Evolutionary conservation across 2,329 filamentous ascomycete genomes (phyloP).

Genomic region (Phaeoacremonium minimum): DNA sequence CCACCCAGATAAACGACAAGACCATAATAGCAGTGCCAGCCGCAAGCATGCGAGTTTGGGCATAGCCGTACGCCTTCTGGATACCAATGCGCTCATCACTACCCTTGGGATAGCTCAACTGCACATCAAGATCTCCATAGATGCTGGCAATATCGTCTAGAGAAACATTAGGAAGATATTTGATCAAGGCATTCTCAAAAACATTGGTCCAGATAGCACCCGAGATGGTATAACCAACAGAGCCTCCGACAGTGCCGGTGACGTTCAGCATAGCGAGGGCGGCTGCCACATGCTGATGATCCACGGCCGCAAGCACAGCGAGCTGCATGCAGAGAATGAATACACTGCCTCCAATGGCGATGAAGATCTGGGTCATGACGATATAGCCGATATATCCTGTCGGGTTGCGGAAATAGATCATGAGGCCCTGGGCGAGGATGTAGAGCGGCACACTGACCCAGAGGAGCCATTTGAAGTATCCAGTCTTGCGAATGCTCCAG

Average conservation of each 20-base stretch:
- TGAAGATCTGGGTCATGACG: slow-evolving; percentile 36
- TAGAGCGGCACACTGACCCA: slow-evolving; percentile 24
- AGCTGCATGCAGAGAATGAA: slow-evolving; percentile 52
- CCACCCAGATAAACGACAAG: slow-evolving; percentile 27
- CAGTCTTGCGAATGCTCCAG: slow-evolving; percentile 35
- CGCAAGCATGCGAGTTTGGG: slow-evolving; percentile 43
- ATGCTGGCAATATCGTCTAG: slow-evolving; percentile 37
- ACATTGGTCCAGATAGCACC: slow-evolving; percentile 38
- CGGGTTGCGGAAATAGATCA: slow-evolving; percentile 35
- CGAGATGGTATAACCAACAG: slow-evolving; percentile 38
- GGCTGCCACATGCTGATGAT: slow-evolving; percentile 48
- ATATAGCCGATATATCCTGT: slow-evolving; percentile 25
- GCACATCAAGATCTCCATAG: slow-evolving; percentile 46
- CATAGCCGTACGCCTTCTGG: slow-evolving; percentile 52
- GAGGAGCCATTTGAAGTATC: slow-evolving; percentile 43
- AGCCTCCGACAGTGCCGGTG: slow-evolving; percentile 36
- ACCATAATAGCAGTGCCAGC: slow-evolving; percentile 26
- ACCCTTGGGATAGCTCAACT: slow-evolving; percentile 44
- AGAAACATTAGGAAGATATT: slow-evolving; percentile 41
- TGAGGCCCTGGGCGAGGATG: slow-evolving; percentile 29
- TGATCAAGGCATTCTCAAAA: slow-evolving; percentile 37
- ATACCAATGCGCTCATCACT: slow-evolving; percentile 43
- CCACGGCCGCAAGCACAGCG: slow-evolving; percentile 51
- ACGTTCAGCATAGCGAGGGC: slow-evolving; percentile 39
- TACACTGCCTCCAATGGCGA: slow-evolving; percentile 46